A percentile compares a stretch with the other conserved stretches of the same genome.
Conservation (phyloP, 2,329 filamentous ascomycete species). For the Aureobasidium sp. region DNA sequence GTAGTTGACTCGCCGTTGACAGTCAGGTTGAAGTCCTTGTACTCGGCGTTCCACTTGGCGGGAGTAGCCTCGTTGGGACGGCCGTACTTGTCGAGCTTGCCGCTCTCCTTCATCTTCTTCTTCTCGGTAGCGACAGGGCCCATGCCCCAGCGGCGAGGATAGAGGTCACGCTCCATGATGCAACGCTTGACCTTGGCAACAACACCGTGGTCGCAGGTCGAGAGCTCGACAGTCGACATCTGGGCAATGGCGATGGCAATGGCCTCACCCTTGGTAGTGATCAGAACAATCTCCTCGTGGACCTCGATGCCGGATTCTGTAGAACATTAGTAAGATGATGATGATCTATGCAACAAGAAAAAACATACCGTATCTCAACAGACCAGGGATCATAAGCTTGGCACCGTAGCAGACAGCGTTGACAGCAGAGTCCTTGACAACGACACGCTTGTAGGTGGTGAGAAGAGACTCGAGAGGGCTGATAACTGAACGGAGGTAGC, state of each 20-base stretch:
- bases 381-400: constrained; percentile 96
- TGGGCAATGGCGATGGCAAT: constrained; percentile 94
- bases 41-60: constrained; percentile 82
- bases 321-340: constrained; percentile 14
- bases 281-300: constrained; percentile 92
- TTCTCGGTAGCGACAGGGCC: constrained; percentile 91
- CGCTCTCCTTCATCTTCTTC: constrained; percentile 99
- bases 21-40: constrained; percentile 73
- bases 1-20: constrained; percentile 24
- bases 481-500: constrained; percentile 85
- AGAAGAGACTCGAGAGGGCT: constrained; percentile 86
- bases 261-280: constrained; percentile 98
- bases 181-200: constrained; percentile 99
- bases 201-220: constrained; percentile 92
- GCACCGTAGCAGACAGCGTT: constrained; percentile 98
- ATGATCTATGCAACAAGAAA: constrained; percentile 7
- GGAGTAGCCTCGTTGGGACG: constrained; percentile 88
- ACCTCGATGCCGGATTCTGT: constrained; percentile 82
- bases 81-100: constrained; percentile 97
- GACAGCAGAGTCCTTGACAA: constrained; percentile 94
- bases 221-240: constrained; percentile 97
- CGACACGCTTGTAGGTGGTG: constrained; percentile 88
- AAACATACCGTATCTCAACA: constrained; percentile 74
- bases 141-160: constrained; percentile 93
- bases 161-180: constrained; percentile 99